Conservation (phyloP, 179 eudicot species). For the Carnegiea gigantea region DNA sequence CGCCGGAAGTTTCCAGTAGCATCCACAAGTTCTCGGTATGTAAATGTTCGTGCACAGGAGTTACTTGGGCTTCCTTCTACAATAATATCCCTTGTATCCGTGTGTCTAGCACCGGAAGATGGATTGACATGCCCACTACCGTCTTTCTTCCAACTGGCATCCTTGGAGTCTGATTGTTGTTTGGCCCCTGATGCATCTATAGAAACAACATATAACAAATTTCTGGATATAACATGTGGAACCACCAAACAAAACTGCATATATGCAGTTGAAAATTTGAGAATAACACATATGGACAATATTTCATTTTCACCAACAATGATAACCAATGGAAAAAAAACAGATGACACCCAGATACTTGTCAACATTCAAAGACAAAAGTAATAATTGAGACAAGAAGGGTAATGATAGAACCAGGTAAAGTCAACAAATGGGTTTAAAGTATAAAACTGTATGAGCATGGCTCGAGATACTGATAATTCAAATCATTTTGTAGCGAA, state of each 20-base stretch:
- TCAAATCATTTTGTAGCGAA: background rate
- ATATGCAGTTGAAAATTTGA: background rate
- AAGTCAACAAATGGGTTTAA: background rate
- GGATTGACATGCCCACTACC: conserved; percentile 20
- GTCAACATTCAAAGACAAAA: conserved; percentile 1
- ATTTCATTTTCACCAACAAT: background rate
- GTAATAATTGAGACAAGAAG: background rate
- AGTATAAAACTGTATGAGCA: background rate
- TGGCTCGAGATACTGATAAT: background rate
- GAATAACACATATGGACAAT: conserved; percentile 7
- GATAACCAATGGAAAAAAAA: conserved; percentile 9
- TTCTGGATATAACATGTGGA: background rate
- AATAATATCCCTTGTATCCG: conserved; percentile 23
- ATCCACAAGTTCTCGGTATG: conserved; percentile 43
- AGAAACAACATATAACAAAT: conserved; percentile 3
- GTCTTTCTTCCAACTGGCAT: conserved; percentile 17
- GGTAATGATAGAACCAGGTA: background rate
- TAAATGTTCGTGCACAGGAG: conserved; percentile 43
- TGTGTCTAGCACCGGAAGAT: conserved; percentile 16
- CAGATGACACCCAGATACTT: background rate
- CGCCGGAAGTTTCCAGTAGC: conserved; percentile 52
- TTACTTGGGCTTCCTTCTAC: conserved; percentile 28
- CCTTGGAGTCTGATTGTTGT: conserved; percentile 23
- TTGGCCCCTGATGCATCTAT: conserved; percentile 25
- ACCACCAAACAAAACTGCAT: background rate